Evolutionary conservation across 2,329 filamentous ascomycete genomes (phyloP), one percentile per base, ranked within the genome.

Genomic region (Knoxdaviesia capensis): DNA sequence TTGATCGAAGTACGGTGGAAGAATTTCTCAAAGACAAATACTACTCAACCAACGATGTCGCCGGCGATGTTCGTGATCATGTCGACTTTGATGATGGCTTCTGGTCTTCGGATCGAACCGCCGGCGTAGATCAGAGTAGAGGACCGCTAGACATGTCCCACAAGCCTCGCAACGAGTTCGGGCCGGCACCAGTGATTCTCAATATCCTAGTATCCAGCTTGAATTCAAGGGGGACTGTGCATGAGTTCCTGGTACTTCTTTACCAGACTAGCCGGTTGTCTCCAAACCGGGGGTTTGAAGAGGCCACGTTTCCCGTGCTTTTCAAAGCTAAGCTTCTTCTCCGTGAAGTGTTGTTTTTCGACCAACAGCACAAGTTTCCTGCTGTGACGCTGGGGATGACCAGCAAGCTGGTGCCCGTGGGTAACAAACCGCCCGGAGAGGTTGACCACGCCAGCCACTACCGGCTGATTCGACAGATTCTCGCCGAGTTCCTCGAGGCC

Each of bases 71-170:
- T 10, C 60, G 60, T 42, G 50, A 54, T 4, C 60, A 64, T 42
- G 51, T 70, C 3, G 70, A 74, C 48, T 72, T 69, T 43, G 59
- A 66, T 32, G 70, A 74, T 47, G 61, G 60, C 2, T 74, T 74
- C 49, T 74, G 70, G 70, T 70, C 67, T 33, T 36, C 41, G 9
- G 44, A 42, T 20, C 2, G 20, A 20, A 20, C 20, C 20, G 20
- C 20, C 20, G 20, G 20, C 3, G 20, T 20, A 3, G 20, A 20
- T 20, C 20, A 20, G 20, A 20, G 20, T 20, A 3, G 20, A 20
- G 20, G 20, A 20, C 20, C 20, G 20, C 20, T 20, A 20, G 20
- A 20, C 20, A 20, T 20, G 20, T 20, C 20, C 20, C 20, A 20
- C 20, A 20, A 20, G 20, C 20, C 20, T 20, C 20, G 20, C 20